Evolutionary conservation across 2,329 filamentous ascomycete genomes (phyloP), one percentile per base, ranked within the genome.

Genomic region (Colletotrichum melonis): DNA sequence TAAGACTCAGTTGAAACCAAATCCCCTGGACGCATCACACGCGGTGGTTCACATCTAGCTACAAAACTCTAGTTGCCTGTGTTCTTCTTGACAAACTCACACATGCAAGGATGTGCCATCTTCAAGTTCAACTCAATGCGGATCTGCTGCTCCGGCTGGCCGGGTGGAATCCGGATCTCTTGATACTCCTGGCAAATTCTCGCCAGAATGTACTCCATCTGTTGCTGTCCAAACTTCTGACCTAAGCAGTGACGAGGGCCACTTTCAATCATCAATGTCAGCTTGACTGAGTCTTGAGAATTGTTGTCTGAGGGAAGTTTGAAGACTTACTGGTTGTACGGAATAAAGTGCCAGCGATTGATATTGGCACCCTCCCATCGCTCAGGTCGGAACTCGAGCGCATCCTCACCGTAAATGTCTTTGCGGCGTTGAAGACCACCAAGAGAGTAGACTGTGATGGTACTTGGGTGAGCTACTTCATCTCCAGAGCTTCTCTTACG

Each of bases 381-480:
- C 67, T 82, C 81, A 0, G 82, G 81, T 0, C 81, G 75, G 35
- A 82, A 83, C 28, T 80, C 76, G 24, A 79, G 76, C 0, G 80
- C 77, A 46, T 85, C 82, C 0, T 72, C 22, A 3, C 83, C 83
- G 77, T 78, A 85, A 1, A 84, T 77, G 4, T 55, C 52, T 26
- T 55, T 55, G 22, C 52, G 52, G n/a, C 52, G 52, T n/a, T 55
- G 52, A 26, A 55, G 52, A 4, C 52, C 52, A 24, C 52, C 52
- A 5, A 55, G 52, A 28, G 52, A 55, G 5, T 55, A 55, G 14
- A 55, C 52, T 55, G 7, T 16, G 5, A 22, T 24, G n/a, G 7
- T 35, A 35, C 32, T 12, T 35, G 11, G 32, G 11, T 35, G 1
- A 35, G 32, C 32, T 11, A 12, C 32, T 35, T 35, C 32, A 35